Evolutionary conservation across 768 basidiomycete species (phyloP), one percentile per base, ranked within the genome.

Genomic region (Daedaleopsis nitida): DNA sequence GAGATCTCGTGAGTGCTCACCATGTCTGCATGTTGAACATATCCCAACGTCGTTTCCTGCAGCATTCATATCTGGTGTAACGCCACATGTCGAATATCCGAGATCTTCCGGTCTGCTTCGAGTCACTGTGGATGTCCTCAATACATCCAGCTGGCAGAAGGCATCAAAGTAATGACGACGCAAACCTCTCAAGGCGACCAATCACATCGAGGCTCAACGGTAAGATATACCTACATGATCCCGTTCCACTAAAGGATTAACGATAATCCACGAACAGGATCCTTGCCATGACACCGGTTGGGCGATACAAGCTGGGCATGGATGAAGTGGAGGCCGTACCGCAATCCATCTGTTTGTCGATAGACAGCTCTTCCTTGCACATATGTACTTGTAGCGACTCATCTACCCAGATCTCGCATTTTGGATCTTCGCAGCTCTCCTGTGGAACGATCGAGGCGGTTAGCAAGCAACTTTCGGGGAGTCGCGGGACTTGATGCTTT

Each of bases 61-160:
- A 83, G 80, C 43, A 79, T 81, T 44, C 77, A 75, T 58, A 65
- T 77, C 56, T 83, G 81, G 81, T 72, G 76, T 51, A 80, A 83
- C 60, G 71, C 75, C 24, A 70, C 69, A 34, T 80, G 77, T 63
- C 74, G 65, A 43, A 70, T 75, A 14, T 63, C 64, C 43, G 67
- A 67, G 19, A 67, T 68, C 10, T 71, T 75, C 55, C 53, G 16
- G 16, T 32, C 60, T 9, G 34, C 43, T 9, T n/a, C 62, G 17
- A 50, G 56, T 5, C 39, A 24, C 14, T 48, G 62, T 16, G 54
- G 45, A 6, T 34, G 35, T n/a, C 34, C 57, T 44, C 23, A n/a
- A 10, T 35, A 57, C 17, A 44, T 63, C 16, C 23, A 24, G 38
- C 45, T 60, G 21, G 48, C 55, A n/a, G 68, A 67, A 21, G 68